A percentile compares a stretch with the other conserved stretches of the same genome.
phyloP scores from a whole-genome alignment of 345 rosid genomes.

The Carallia pectinifolia region DNA sequence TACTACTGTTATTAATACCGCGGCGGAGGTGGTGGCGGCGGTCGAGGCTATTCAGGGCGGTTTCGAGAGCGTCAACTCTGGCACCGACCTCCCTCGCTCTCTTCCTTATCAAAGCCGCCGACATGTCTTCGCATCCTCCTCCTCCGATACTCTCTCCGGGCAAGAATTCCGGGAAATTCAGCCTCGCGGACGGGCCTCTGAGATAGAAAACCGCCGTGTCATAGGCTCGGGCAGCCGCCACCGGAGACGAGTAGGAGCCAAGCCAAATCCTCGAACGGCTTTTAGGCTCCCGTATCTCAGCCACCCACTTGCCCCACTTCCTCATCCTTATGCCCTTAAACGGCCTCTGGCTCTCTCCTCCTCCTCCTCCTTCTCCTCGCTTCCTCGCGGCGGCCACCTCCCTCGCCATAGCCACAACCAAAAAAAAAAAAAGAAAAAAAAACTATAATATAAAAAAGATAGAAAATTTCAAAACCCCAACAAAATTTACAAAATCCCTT shows the following conservation, averaged over 20 bases:
- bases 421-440: not conserved
- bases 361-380: conserved; percentile 14
- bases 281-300: conserved; percentile 97
- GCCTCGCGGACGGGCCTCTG: conserved; percentile 89
- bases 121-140: conserved; percentile 47
- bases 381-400: conserved; percentile 33
- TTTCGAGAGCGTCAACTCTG: conserved; percentile 79
- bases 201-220: conserved; percentile 94
- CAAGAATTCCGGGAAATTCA: conserved; percentile 84
- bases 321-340: conserved; percentile 99
- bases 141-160: conserved; percentile 43
- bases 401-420: not conserved
- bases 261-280: conserved; percentile 95
- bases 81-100: conserved; percentile 93
- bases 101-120: conserved; percentile 82
- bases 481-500: not conserved
- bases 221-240: conserved; percentile 96
- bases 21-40: conserved; percentile 30
- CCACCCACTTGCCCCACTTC: conserved; percentile 99
- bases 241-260: conserved; percentile 87
- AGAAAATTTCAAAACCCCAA: not conserved
- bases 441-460: not conserved
- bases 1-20: conserved; percentile 12
- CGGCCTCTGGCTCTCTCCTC: conserved; percentile 40
- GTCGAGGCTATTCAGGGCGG: conserved; percentile 35